Evolutionary conservation across 2,329 filamentous ascomycete species (phyloP), one percentile per base, ranked within the genome.

Genomic region (Colletotrichum sp.): DNA sequence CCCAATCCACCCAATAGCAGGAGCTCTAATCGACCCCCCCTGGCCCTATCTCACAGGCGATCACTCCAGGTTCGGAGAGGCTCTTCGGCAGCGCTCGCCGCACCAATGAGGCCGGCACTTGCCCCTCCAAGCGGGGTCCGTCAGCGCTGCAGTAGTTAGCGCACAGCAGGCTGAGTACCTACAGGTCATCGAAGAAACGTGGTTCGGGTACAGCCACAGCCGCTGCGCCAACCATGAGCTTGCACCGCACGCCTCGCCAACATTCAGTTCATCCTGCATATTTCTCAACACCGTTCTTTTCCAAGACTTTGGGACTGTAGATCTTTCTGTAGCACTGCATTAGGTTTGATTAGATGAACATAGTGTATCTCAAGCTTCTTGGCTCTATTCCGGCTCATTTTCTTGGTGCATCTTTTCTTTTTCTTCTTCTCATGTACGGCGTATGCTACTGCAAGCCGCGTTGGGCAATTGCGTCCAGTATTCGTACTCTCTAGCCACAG

Each of bases 101-200:
- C 59, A 57, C 73, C 73, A 76, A 76, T 76, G 26, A 65, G 44
- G 59, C 34, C 30, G 44, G 63, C 44, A 68, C 16, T 21, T 52
- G n/a, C 34, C 28, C 57, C 52, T 62, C 39, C 39, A 13, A 64
- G 70, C 44, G 70, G 73, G 32, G 70, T 59, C 10, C 21, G 5
- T 26, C 49, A 34, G 18, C 66, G 59, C 28, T n/a, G 49, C 52
- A 63, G 26, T 7, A 24, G 18, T 34, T 24, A 16, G 28, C 28
- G 36, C 62, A 68, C 26, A 44, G 67, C 65, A 68, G 24, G 65
- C 44, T 55, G 44, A 52, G 73, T 60, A 34, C 44, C 39, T 49
- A n/a, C n/a, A 34, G 64, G 57, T 57, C 70, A 68, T 32, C 64
- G 57, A 65, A 76, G 73, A 76, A 73, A 73, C 64, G 57, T 76